Base-by-base conservation (phyloP, 2,329 filamentous ascomycete species). In the Elsinoe necatrix region DNA sequence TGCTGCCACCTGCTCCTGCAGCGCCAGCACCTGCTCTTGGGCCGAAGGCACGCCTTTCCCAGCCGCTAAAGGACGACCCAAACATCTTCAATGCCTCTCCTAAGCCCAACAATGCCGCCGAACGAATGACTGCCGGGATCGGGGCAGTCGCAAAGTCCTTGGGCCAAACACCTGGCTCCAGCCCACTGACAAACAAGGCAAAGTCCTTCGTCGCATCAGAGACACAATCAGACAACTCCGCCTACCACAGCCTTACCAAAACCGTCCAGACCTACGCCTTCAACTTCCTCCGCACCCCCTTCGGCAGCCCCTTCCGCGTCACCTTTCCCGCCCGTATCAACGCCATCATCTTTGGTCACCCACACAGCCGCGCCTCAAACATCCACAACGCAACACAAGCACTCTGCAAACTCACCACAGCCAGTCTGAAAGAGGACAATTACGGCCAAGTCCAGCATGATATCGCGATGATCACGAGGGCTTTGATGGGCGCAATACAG, bases 371-470 rank as follows among this genome's bases (percentile, higher is more conserved):
- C 65, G 74, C 82, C 1, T 81, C 80, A 27, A 73, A 86, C 14
- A 85, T 89, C 62, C 71, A 86, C 52, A 83, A 92, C 67, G 86
- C 89, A 0, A 77, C 83, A 4, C 80, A 83, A 59, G 80, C 85
- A 0, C 72, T 95, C 0, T 61, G 61, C 27, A 55, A 57, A n/a
- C 77, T 97, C 25, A 80, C 87, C 0, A 79, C 89, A 3, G 80
- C 80, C 60, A 92, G 87, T 69, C 72, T 96, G 55, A 75, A 76
- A 2, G 91, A 97, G 69, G 92, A 97, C 68, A 79, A 80, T 47
- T 93, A 84, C 66, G 92, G 92, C 12, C 87, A 88, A 63, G 92
- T 95, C n/a, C 86, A 95, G 62, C 78, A 83, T 42, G 87, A 93
- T 61, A 83, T 97, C 1, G 82, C 87, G 0, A 73, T 73, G 50